Evolutionary conservation across 768 basidiomycete genomes (phyloP).

Genomic region (Chlorophyllum brunneum): DNA sequence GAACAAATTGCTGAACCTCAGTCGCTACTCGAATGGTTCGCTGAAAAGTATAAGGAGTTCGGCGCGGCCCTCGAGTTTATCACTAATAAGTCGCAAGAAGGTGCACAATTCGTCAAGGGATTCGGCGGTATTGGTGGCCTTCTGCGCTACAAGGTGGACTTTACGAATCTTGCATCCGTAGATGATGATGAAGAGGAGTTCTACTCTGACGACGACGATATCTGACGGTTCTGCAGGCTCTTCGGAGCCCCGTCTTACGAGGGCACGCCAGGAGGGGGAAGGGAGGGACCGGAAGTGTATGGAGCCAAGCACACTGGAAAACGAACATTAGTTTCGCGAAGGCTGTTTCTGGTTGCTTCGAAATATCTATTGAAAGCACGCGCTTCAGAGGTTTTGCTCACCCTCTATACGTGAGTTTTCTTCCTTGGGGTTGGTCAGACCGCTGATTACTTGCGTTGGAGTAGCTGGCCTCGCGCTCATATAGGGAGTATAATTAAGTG

Average conservation of each 20-base stretch:
- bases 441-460: too few species aligned
- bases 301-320: not conserved
- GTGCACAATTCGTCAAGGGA: conserved; percentile 96
- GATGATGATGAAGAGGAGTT: conserved; percentile 91
- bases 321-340: too few species aligned
- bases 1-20: conserved; percentile 81
- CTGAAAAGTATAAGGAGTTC: conserved; percentile 98
- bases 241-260: conserved; percentile 67
- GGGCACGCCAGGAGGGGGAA: conserved; percentile 66
- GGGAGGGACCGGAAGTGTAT: conserved; percentile 26
- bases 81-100: conserved; percentile 95
- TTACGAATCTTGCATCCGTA: conserved; percentile 67
- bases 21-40: conserved; percentile 94
- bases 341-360: conserved; percentile 1
- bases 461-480: too few species aligned
- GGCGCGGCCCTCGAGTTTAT: conserved; percentile 95
- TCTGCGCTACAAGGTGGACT: conserved; percentile 96
- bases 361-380: not conserved
- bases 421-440: not conserved
- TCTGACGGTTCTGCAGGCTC: conserved; percentile 90
- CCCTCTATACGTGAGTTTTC: not conserved
- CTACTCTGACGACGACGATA: conserved; percentile 70
- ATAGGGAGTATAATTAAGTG: too few species aligned
- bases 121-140: conserved; percentile 98
- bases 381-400: not conserved